Conservation (phyloP, 1,284 basidiomycete species). For the Sanguinoderma infundibulare region DNA sequence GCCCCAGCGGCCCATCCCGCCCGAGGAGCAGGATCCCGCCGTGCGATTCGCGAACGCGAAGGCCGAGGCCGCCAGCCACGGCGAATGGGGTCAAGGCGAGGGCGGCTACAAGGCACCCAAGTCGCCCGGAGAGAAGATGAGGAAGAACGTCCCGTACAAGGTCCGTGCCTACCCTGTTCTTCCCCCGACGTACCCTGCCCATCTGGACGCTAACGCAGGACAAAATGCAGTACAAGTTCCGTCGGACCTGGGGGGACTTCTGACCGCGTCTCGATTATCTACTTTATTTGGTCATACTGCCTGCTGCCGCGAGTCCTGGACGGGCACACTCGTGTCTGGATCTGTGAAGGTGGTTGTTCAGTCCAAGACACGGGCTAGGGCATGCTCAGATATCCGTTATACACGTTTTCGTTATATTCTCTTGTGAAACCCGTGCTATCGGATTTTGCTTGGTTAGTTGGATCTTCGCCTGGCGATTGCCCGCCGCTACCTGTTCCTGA, state of each 20-base stretch:
- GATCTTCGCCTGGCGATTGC: neutral
- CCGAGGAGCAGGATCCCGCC: conserved; percentile 69
- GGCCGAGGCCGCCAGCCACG: conserved; percentile 56
- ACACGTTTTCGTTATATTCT: neutral
- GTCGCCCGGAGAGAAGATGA: conserved; percentile 69
- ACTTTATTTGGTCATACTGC: no score
- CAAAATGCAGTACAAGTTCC: conserved; percentile 85
- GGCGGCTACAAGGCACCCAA: conserved; percentile 78
- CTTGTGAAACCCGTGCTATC: neutral
- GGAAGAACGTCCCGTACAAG: conserved; percentile 40
- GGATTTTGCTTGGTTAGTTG: neutral
- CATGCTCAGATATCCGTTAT: neutral
- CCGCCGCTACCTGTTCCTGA: neutral
- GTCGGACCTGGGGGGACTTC: conserved; percentile 84
- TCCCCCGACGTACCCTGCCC: conserved; percentile 8
- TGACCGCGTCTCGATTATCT: conserved; percentile 33
- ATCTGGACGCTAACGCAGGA: conserved; percentile 52
- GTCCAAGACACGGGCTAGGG: neutral
- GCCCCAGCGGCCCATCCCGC: conserved; percentile 57
- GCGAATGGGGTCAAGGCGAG: conserved; percentile 75
- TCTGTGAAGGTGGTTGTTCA: no score
- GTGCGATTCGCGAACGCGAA: conserved; percentile 61
- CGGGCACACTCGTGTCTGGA: no score
- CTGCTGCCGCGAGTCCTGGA: no score
- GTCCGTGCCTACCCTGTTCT: neutral